Evolutionary conservation across 2,329 filamentous ascomycete genomes (phyloP).

Genomic region (Colletotrichum chrysophilum): DNA sequence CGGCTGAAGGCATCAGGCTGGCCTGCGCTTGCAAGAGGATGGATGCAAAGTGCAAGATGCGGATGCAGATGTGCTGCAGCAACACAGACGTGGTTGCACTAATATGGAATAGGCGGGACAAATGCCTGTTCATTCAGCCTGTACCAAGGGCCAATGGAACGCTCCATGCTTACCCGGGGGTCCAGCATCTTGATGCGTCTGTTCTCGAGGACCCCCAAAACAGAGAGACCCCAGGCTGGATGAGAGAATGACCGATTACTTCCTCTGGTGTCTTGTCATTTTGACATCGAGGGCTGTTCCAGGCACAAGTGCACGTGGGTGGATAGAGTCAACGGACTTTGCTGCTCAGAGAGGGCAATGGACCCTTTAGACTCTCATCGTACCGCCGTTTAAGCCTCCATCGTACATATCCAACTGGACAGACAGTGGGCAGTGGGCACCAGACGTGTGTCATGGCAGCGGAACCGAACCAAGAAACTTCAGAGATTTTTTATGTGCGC

Average conservation of each 20-base stretch:
- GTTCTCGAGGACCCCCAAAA: neutral
- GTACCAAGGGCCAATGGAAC: neutral
- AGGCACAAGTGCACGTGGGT: neutral
- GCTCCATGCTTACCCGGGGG: neutral
- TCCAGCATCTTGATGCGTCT: neutral
- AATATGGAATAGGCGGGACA: neutral
- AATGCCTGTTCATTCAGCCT: neutral
- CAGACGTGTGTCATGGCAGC: neutral
- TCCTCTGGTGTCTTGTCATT: neutral
- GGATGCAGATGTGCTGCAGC: neutral
- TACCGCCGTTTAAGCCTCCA: slow-evolving; percentile 1
- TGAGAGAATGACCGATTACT: neutral
- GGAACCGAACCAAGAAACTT: neutral
- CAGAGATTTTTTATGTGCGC: neutral
- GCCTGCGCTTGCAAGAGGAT: neutral
- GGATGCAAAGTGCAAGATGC: neutral
- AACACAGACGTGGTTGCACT: slow-evolving; percentile 8
- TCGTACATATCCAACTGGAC: neutral
- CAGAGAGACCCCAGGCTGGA: neutral
- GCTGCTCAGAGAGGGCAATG: neutral
- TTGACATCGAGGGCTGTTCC: neutral
- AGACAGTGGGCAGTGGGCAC: neutral
- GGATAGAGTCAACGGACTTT: neutral
- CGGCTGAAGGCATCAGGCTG: neutral
- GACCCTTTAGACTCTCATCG: neutral